Percentiles rank a stretch among this genome's conserved stretches.
Conservation (phyloP, 208 protist genomes). For the Leishmania guyanensis region DNA sequence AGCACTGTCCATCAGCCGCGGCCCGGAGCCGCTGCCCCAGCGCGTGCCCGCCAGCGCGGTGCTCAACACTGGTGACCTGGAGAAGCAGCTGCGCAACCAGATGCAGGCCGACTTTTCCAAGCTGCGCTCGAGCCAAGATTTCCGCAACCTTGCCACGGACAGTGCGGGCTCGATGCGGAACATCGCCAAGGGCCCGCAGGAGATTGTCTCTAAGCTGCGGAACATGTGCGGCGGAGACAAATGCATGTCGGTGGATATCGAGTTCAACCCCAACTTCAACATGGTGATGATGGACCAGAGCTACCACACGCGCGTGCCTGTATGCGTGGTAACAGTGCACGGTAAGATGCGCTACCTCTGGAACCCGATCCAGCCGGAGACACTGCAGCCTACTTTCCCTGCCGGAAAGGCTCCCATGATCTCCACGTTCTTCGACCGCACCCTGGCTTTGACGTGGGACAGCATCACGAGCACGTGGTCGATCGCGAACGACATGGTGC, state of each 20-base stretch:
- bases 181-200: slow-evolving; percentile 47
- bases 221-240: slow-evolving; percentile 48
- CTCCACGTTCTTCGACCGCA: slow-evolving; percentile 84
- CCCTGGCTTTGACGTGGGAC: slow-evolving; percentile 51
- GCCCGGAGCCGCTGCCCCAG: slow-evolving; percentile 57
- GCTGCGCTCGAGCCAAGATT: slow-evolving; percentile 48
- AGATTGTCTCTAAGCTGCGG: slow-evolving; percentile 47
- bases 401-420: slow-evolving; percentile 49
- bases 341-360: slow-evolving; percentile 71
- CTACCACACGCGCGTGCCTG: slow-evolving; percentile 57
- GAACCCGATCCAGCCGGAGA: slow-evolving; percentile 46
- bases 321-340: slow-evolving; percentile 78
- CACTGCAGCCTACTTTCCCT: slow-evolving; percentile 40
- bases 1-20: slow-evolving; percentile 50
- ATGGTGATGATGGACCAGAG: slow-evolving; percentile 47
- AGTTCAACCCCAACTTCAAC: slow-evolving; percentile 74
- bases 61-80: slow-evolving; percentile 54
- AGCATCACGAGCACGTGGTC: slow-evolving; percentile 36
- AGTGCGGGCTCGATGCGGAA: slow-evolving; percentile 52
- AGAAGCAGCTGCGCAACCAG: slow-evolving; percentile 49
- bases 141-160: slow-evolving; percentile 70
- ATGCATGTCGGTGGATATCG: slow-evolving; percentile 43
- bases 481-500: slow-evolving; percentile 85
- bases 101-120: slow-evolving; percentile 56
- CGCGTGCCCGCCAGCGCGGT: slow-evolving; percentile 48